Evolutionary conservation across 805 yeast species (phyloP), one percentile per base, ranked within the genome.

Genomic region (Ogataea chonburiensis): DNA sequence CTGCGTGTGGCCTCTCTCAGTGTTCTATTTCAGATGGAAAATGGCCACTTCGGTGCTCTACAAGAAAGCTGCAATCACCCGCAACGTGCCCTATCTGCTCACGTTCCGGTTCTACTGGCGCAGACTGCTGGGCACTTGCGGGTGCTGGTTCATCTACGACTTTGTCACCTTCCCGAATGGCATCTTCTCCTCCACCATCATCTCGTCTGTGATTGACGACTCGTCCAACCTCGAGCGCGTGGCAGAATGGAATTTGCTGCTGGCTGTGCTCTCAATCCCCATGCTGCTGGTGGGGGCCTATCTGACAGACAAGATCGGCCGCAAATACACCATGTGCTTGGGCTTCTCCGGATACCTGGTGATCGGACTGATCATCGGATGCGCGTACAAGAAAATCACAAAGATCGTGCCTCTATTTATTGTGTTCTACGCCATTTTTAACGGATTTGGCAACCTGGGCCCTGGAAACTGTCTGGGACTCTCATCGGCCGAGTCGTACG

Each of bases 391-490:
- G 13, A 69, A 77, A 53, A 60, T 84, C 39, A 60, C 63, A 20
- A 71, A 74, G 26, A 81, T 80, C 39, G 67, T 75, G 12, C 77
- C 81, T 5, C 63, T 81, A 21, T 84, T 84, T 57, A 72, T 84
- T 41, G 67, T 84, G 27, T 77, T 84, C 55, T 84, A 82, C 56
- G 91, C 89, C 19, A 59, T 83, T 15, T 77, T 84, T 78, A 76
- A 74, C 66, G 72, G 78, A 10, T 60, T 68, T 48, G 88, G 89
- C 50, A 83, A 82, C 60, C 64, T 81, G 48, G 93, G 93, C 1
- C 93, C 93, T 3, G 93, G 93, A 43, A 73, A 82, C 54, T 75
- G 74, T 70, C 64, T 83, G 69, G 91, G 91, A 9, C 67, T 85
- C 38, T 63, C 69, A 1, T 68, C 81, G 8, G 73, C 84, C 17